phyloP scores from a whole-genome alignment of 192 early-diverging fungal genomes.

The Backusella australiensis region DNA sequence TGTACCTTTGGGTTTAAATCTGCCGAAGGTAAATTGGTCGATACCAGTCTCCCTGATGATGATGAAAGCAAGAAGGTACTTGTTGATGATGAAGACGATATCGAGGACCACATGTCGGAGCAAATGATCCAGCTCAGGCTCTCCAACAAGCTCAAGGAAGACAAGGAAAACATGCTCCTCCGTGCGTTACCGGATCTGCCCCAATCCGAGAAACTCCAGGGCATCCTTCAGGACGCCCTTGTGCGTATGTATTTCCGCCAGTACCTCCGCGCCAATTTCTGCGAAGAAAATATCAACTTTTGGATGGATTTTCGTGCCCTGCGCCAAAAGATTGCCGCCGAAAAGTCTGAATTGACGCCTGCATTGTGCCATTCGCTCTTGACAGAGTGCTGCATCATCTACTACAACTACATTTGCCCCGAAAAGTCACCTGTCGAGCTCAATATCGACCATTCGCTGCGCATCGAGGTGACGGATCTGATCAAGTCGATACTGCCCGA shows the following conservation, averaged over 20 bases:
- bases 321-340: constrained; percentile 28
- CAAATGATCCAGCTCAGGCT: background rate
- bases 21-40: background rate
- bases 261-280: constrained; percentile 61
- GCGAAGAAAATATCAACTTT: constrained; percentile 70
- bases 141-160: background rate
- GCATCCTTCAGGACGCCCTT: constrained; percentile 50
- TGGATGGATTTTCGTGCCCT: constrained; percentile 49
- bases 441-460: constrained; percentile 48
- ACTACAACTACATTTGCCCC: constrained; percentile 45
- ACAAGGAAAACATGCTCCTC: background rate
- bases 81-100: background rate
- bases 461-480: constrained; percentile 41
- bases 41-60: background rate
- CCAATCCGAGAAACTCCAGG: constrained; percentile 43
- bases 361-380: constrained; percentile 28
- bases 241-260: constrained; percentile 55
- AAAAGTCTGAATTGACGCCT: background rate
- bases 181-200: background rate
- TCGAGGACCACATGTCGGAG: background rate
- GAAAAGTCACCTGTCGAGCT: constrained; percentile 39
- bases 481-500: constrained; percentile 36
- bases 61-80: background rate
- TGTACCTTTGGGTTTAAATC: background rate
- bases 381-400: constrained; percentile 45